Evolutionary conservation across 352 stramenopile genomes (phyloP).

Genomic region (Phytopythium ostracodes): DNA sequence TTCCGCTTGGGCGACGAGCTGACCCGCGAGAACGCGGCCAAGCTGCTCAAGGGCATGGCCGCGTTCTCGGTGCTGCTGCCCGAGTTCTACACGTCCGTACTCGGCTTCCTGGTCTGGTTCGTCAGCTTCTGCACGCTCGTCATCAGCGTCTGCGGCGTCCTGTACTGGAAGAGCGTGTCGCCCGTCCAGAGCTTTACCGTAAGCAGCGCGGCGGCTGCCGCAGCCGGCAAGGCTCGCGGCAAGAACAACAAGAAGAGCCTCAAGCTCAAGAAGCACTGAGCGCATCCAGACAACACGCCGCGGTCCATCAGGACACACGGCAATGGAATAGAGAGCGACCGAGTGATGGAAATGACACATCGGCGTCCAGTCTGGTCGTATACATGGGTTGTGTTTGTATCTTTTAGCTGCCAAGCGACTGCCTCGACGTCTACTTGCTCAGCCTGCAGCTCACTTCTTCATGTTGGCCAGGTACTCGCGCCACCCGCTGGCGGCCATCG

Average conservation of each 20-base stretch:
- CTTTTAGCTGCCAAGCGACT: too few relatives aligned
- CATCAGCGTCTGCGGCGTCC: constrained; percentile 59
- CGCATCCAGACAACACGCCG: too few relatives aligned
- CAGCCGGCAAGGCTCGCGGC: background rate
- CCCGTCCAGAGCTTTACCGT: constrained; percentile 19
- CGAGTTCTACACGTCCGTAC: constrained; percentile 46
- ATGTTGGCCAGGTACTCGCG: constrained; percentile 88
- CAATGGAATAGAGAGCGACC: constrained; percentile 1
- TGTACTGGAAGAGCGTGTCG: constrained; percentile 69
- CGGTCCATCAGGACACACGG: too few relatives aligned
- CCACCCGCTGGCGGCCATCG: constrained; percentile 85
- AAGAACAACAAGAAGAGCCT: constrained; percentile 54
- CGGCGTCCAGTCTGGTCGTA: too few relatives aligned
- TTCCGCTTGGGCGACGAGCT: constrained; percentile 60
- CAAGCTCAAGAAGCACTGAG: constrained; percentile 59
- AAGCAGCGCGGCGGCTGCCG: constrained; percentile 8
- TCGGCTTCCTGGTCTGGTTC: constrained; percentile 79
- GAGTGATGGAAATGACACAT: background rate
- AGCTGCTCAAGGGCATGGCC: constrained; percentile 62
- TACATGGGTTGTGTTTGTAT: background rate
- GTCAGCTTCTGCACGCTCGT: constrained; percentile 50
- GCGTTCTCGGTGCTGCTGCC: constrained; percentile 58
- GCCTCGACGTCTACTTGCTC: background rate
- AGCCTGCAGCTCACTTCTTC: too few relatives aligned
- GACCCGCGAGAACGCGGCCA: constrained; percentile 30